These are phyloP conservation scores for Diospyros lotus DNA, from an alignment of 148 eudicot genomes.

Conservation along the genomic window DNA sequence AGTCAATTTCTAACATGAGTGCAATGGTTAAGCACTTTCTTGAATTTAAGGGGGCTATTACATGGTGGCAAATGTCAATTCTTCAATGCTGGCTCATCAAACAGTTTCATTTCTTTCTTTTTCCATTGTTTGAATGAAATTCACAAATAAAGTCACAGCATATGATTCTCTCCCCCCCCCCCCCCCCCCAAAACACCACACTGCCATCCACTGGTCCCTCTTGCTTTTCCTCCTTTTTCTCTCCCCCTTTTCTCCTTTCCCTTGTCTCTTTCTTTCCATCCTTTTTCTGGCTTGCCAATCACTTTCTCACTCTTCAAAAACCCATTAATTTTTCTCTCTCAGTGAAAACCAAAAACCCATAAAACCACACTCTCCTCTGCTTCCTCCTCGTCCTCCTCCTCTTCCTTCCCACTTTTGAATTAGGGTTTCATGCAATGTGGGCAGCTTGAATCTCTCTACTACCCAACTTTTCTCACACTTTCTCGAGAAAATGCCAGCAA, in stretches of 20 bases:
- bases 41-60: no score
- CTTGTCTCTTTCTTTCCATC: constrained; percentile 11
- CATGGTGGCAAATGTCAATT: no score
- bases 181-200: no score
- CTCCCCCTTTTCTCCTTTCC: background rate
- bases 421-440: constrained; percentile 48
- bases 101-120: no score
- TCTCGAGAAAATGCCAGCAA: constrained; percentile 22
- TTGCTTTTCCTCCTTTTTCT: background rate
- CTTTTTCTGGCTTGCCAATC: constrained; percentile 10
- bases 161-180: background rate
- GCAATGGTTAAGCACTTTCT: no score
- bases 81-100: no score
- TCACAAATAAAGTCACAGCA: background rate
- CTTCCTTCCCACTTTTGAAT: constrained; percentile 11
- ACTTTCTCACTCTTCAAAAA: constrained; percentile 8
- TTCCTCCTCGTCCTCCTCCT: background rate
- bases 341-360: constrained; percentile 20
- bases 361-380: background rate
- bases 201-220: background rate
- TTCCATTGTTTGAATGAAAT: no score
- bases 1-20: no score
- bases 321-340: constrained; percentile 13
- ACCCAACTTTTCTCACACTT: constrained; percentile 14
- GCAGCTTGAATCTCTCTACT: constrained; percentile 12